phyloP scores from a whole-genome alignment of 106 monocot species.

The Narthecium ossifragum region DNA sequence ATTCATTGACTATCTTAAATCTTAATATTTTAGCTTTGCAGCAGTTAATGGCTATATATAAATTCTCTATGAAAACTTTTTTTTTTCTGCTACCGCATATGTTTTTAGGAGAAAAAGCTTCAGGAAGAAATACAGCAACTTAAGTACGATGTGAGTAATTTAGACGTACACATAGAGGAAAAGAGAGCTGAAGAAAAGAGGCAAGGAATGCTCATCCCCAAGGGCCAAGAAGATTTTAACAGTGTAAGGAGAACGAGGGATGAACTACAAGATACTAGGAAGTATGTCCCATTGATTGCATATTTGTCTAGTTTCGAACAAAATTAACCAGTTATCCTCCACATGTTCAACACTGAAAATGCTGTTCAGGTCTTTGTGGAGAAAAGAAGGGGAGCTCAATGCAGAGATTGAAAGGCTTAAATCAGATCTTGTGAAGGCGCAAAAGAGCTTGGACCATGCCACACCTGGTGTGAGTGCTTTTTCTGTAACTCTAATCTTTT shows the following conservation, averaged over 20 bases:
- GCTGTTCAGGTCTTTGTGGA: constrained; percentile 75
- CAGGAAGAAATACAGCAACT: constrained; percentile 81
- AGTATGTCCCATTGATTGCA: constrained; percentile 40
- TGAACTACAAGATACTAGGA: constrained; percentile 78
- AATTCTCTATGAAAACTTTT: no score
- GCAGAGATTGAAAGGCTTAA: constrained; percentile 83
- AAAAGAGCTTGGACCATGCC: constrained; percentile 92
- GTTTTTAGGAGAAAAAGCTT: constrained; percentile 63
- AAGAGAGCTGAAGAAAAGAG: constrained; percentile 42
- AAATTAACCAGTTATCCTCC: constrained; percentile 2
- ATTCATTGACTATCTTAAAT: no score
- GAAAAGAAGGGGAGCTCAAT: constrained; percentile 73
- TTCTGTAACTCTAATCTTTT: no score
- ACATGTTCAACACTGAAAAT: constrained; percentile 5
- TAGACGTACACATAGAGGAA: constrained; percentile 52
- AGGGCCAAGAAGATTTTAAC: constrained; percentile 51
- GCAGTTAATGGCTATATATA: no score
- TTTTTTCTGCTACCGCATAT: no score
- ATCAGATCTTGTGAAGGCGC: constrained; percentile 80
- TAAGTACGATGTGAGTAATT: constrained; percentile 45
- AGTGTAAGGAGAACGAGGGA: constrained; percentile 64
- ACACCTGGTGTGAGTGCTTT: constrained; percentile 82
- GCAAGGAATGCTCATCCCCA: constrained; percentile 33
- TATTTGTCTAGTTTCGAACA: neutral
- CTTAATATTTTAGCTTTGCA: no score